Conservation (phyloP, 2,329 filamentous ascomycete genomes). For the Venturia effusa region DNA sequence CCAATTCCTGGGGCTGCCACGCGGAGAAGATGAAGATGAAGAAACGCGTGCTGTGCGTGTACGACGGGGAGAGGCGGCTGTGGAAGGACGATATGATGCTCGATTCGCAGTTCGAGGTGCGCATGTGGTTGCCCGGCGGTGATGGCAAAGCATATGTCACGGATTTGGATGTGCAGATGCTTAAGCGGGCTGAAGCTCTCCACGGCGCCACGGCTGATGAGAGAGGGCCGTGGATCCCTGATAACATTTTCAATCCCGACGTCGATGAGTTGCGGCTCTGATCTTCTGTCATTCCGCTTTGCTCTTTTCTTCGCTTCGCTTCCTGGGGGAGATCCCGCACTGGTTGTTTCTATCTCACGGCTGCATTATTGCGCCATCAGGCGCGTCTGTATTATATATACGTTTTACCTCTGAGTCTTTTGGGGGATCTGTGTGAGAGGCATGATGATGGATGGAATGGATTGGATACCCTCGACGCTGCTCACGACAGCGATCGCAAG, state of each 20-base stretch:
- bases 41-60: slow-evolving; percentile 90
- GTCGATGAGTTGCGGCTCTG: background rate
- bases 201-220: slow-evolving; percentile 71
- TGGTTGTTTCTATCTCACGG: background rate
- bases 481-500: background rate
- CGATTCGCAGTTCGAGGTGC: slow-evolving; percentile 86
- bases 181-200: slow-evolving; percentile 80
- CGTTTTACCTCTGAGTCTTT: background rate
- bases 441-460: too few species aligned
- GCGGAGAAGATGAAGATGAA: slow-evolving; percentile 95
- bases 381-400: background rate
- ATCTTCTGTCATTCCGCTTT: background rate
- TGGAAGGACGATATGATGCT: slow-evolving; percentile 99
- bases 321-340: background rate
- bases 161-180: slow-evolving; percentile 82
- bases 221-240: slow-evolving; percentile 72
- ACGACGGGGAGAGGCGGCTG: slow-evolving; percentile 74
- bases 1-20: slow-evolving; percentile 84
- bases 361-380: background rate
- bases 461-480: slow-evolving; percentile 4
- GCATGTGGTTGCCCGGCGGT: slow-evolving; percentile 55
- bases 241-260: slow-evolving; percentile 41
- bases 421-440: too few species aligned
- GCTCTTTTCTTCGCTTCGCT: background rate
- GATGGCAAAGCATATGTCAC: slow-evolving; percentile 67